Percentiles rank a stretch among this genome's conserved stretches.
These are phyloP conservation scores for Botryobasidium botryosum DNA, from an alignment of 768 basidiomycete genomes.

Conservation along the genomic window DNA sequence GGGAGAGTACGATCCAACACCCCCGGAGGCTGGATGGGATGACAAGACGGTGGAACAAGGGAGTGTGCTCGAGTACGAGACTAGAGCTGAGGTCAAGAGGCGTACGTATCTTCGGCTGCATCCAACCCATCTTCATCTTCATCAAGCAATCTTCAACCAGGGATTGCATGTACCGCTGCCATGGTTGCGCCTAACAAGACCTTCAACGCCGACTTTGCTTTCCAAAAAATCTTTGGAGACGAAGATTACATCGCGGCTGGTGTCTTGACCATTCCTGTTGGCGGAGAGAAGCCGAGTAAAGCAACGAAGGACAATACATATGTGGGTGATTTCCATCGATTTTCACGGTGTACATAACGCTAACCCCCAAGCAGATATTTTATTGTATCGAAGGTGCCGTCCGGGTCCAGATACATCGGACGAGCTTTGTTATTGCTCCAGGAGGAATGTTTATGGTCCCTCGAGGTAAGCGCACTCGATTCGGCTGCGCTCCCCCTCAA, in stretches of 20 bases:
- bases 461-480: conserved; percentile 37
- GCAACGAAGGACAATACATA: conserved; percentile 87
- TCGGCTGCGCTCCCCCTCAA: neutral
- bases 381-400: conserved; percentile 81
- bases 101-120: conserved; percentile 32
- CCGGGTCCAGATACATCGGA: conserved; percentile 66
- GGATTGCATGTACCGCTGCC: conserved; percentile 58
- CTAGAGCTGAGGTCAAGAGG: conserved; percentile 41
- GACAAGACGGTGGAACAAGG: conserved; percentile 50
- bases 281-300: conserved; percentile 72
- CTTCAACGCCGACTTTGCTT: conserved; percentile 53
- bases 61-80: conserved; percentile 48
- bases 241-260: conserved; percentile 86
- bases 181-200: conserved; percentile 48
- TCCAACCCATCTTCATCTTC: neutral
- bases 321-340: conserved; percentile 29
- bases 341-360: neutral
- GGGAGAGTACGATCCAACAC: conserved; percentile 8
- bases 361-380: conserved; percentile 34
- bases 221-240: conserved; percentile 85
- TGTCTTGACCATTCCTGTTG: conserved; percentile 62
- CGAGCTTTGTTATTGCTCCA: conserved; percentile 55
- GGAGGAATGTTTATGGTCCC: conserved; percentile 86
- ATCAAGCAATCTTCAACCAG: conserved; percentile 25
- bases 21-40: conserved; percentile 63